Percentiles rank a stretch among this genome's conserved stretches.
phyloP scores from a whole-genome alignment of 2,329 filamentous ascomycete genomes.

The Penicillium sumatraense region DNA sequence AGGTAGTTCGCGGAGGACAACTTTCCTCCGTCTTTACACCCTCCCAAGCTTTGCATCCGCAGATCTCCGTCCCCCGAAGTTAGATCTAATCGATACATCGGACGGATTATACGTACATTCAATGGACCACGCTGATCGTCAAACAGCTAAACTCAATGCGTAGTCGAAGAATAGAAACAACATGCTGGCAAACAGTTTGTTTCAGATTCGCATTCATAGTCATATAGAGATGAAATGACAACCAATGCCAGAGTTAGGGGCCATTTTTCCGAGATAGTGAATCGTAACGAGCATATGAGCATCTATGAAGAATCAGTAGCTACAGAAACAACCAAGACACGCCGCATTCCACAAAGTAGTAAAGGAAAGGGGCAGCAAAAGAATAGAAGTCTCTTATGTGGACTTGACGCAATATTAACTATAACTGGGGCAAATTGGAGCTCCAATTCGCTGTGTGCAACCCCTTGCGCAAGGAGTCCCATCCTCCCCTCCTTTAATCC shows the following conservation, averaged over 20 bases:
- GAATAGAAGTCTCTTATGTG: background rate
- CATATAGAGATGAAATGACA: background rate
- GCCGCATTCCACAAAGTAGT: background rate
- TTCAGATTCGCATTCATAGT: background rate
- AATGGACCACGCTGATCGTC: background rate
- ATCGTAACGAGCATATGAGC: too few relatives aligned
- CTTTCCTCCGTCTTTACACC: background rate
- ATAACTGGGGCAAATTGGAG: background rate
- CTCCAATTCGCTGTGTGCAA: conserved; percentile 10
- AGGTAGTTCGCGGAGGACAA: background rate
- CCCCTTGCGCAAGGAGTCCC: conserved; percentile 27
- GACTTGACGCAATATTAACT: background rate
- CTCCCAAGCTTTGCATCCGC: background rate
- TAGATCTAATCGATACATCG: conserved; percentile 1
- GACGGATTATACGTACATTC: background rate
- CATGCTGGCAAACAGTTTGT: background rate
- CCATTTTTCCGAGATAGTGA: too few relatives aligned
- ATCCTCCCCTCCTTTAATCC: conserved; percentile 12
- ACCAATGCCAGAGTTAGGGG: too few relatives aligned
- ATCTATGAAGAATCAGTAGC: background rate
- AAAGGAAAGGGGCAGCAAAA: background rate
- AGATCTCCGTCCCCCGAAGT: conserved; percentile 2
- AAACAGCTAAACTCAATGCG: background rate
- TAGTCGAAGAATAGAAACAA: background rate
- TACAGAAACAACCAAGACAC: background rate